Base-by-base conservation (phyloP, 768 basidiomycete genomes). In the Hypholoma fasciculare region DNA sequence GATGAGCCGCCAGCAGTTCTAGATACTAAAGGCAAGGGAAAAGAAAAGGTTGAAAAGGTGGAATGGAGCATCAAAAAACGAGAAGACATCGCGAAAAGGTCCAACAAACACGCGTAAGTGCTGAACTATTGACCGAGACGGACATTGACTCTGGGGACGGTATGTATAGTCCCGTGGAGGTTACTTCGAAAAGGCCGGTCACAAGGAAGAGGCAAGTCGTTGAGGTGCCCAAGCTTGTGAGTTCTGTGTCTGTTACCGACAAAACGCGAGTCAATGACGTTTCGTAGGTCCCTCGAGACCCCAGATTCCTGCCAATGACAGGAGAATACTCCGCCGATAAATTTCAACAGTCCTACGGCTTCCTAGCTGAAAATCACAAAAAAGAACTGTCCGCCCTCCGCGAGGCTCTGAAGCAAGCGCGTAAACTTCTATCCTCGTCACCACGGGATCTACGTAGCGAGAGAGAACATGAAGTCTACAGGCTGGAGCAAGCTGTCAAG, bases 21-120 rank as follows among this genome's bases (percentile, higher is more conserved):
- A 5, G 60, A 62, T 40, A 49, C 34, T 52, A 67, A 70, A 63
- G 65, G 57, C 13, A 73, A 70, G 62, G 69, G 56, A 47, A 78
- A 71, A 59, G 75, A 69, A 63, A 76, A 69, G 52, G 46, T 57
- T 17, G 71, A 64, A 65, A 77, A 74, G 56, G 72, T 72, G 37
- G 79, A 78, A 64, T 75, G 76, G 76, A 74, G 70, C 63, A 63
- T 72, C 52, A 76, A 75, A 59, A 69, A 72, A 46, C 78, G 78
- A 56, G 78, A 71, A 38, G 76, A 80, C 57, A 76, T 84, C 3
- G 68, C 78, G 12, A 89, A 89, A 72, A 81, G 94, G 43, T 69
- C 80, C 5, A 84, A 82, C 68, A 97, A 98, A 67, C 89, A 96
- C 73, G 93, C 96, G 95, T 96, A 73, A 61, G 93, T 81, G 30